Conservation (phyloP, 2,329 filamentous ascomycete species). For the Exophiala sp. region DNA sequence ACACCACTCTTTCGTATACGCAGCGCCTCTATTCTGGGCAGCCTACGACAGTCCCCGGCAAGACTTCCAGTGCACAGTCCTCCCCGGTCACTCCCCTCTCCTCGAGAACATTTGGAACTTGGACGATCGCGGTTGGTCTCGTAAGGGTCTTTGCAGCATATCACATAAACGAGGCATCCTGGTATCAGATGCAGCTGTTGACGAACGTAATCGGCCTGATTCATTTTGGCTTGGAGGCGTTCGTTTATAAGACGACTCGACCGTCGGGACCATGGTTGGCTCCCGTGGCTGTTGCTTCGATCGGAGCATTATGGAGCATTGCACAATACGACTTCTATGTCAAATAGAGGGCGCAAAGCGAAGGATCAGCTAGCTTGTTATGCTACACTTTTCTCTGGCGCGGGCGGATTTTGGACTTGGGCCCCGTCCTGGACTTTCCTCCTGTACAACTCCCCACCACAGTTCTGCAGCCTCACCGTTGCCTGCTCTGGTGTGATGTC, state of each 20-base stretch:
- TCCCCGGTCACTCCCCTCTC: conserved; percentile 65
- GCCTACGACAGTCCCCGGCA: conserved; percentile 24
- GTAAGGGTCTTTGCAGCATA: conserved; percentile 80
- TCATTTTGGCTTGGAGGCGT: conserved; percentile 76
- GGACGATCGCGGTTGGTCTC: conserved; percentile 72
- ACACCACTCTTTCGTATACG: conserved; percentile 71
- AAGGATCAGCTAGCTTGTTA: not conserved
- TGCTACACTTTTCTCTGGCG: conserved; percentile 14
- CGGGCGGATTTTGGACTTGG: conserved; percentile 14
- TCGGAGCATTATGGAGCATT: conserved; percentile 56
- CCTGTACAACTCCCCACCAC: conserved; percentile 78
- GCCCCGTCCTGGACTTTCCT: conserved; percentile 46
- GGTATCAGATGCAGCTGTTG: conserved; percentile 76
- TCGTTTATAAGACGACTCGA: conserved; percentile 68
- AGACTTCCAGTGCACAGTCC: conserved; percentile 19
- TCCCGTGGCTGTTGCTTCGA: conserved; percentile 53
- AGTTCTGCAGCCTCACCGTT: conserved; percentile 66
- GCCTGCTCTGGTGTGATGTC: conserved; percentile 98
- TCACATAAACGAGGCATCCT: conserved; percentile 62
- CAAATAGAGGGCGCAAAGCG: conserved; percentile 7
- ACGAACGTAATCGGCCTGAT: conserved; percentile 71
- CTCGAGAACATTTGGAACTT: conserved; percentile 77
- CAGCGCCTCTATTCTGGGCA: conserved; percentile 64
- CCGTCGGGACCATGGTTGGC: conserved; percentile 55
- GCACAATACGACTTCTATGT: conserved; percentile 67